Evolutionary conservation across 2,329 filamentous ascomycete genomes (phyloP).

Genomic region (Penicillium sp.): DNA sequence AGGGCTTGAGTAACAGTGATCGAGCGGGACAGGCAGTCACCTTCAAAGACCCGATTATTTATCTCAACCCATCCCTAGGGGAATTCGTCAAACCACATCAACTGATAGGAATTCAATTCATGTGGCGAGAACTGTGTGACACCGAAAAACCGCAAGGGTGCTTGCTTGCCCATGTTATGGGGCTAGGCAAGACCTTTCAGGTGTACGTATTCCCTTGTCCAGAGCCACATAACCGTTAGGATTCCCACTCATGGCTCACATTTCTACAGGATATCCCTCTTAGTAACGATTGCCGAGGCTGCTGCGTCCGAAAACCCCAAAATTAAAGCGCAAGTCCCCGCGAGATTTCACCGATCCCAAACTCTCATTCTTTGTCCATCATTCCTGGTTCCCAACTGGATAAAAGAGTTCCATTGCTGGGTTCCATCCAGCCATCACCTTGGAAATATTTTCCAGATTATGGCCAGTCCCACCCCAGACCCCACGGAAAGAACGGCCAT

Average conservation of each 20-base stretch:
- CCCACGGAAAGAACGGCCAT: constrained; percentile 43
- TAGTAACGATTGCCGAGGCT: constrained; percentile 70
- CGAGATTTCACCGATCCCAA: constrained; percentile 60
- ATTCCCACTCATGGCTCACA: constrained; percentile 1
- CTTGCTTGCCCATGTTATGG: constrained; percentile 86
- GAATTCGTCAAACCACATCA: constrained; percentile 74
- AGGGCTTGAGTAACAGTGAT: constrained; percentile 37
- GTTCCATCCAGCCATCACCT: constrained; percentile 54
- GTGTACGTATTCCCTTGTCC: constrained; percentile 48
- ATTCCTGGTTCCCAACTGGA: constrained; percentile 76
- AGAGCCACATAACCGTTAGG: too few relatives aligned
- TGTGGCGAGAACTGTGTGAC: constrained; percentile 80
- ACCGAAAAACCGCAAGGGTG: constrained; percentile 68
- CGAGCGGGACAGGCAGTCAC: constrained; percentile 49
- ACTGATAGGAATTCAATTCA: constrained; percentile 75
- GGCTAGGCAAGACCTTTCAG: constrained; percentile 90
- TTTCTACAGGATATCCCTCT: constrained; percentile 64
- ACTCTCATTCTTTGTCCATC: constrained; percentile 76
- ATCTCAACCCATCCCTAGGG: constrained; percentile 64
- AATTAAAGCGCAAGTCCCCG: constrained; percentile 66
- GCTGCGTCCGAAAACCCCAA: constrained; percentile 57
- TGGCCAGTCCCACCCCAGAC: neutral
- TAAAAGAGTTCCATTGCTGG: constrained; percentile 74
- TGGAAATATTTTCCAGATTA: constrained; percentile 48
- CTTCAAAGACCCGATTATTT: constrained; percentile 44